These are phyloP conservation scores for Ogataea naganishii DNA, from an alignment of 805 yeast genomes.

Conservation along the genomic window DNA sequence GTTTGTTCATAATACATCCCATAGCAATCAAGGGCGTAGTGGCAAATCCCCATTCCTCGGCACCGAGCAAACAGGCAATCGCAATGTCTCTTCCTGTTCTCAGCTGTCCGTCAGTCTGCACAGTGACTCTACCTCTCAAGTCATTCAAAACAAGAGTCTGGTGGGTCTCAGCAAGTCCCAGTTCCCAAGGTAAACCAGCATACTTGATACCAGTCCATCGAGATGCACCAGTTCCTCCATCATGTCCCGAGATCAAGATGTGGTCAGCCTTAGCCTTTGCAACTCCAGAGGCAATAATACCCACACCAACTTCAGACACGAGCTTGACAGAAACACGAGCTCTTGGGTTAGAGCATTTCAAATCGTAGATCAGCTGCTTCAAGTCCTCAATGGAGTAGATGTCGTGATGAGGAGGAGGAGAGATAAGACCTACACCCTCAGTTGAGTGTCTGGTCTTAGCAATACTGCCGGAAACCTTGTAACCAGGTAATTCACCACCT, in stretches of 20 bases:
- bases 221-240: slow-evolving; percentile 99
- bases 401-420: slow-evolving; percentile 99
- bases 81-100: slow-evolving; percentile 97
- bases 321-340: slow-evolving; percentile 94
- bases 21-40: slow-evolving; percentile 93
- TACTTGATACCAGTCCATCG: slow-evolving; percentile 94
- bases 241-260: slow-evolving; percentile 92
- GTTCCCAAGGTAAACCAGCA: slow-evolving; percentile 98
- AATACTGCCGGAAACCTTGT: slow-evolving; percentile 79
- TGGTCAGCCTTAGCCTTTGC: slow-evolving; percentile 99
- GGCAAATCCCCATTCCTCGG: slow-evolving; percentile 98
- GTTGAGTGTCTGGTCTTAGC: slow-evolving; percentile 96
- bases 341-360: slow-evolving; percentile 95
- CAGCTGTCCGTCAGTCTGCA: slow-evolving; percentile 98
- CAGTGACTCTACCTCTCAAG: slow-evolving; percentile 88
- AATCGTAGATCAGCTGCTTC: slow-evolving; percentile 91
- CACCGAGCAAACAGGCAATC: slow-evolving; percentile 91
- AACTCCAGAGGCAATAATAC: slow-evolving; percentile 98
- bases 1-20: slow-evolving; percentile 97
- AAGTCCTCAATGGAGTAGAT: slow-evolving; percentile 96
- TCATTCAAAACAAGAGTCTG: slow-evolving; percentile 95
- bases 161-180: slow-evolving; percentile 96
- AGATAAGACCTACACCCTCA: slow-evolving; percentile 91
- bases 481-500: slow-evolving; percentile 98
- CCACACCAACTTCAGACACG: slow-evolving; percentile 98